Evolutionary conservation across 73 alveolate genomes (phyloP), one percentile per base, ranked within the genome.

Genomic region (Effrenium voratum): DNA sequence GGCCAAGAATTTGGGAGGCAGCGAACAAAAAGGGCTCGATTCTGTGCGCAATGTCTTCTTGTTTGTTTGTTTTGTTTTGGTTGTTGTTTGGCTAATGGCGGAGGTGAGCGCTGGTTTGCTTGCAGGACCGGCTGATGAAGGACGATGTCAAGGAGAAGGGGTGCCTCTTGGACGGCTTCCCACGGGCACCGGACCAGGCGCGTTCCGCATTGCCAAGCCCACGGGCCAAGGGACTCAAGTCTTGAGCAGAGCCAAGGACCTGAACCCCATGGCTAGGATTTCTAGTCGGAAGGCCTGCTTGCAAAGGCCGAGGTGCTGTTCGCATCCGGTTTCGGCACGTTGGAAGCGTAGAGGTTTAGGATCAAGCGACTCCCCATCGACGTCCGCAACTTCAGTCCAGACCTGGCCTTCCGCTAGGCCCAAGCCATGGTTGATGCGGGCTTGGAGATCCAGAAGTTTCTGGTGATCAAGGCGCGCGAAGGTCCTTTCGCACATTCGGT

Each of bases 111-210:
- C n/a, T n/a, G n/a, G n/a, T n/a, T n/a, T n/a, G 88, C 44, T 3
- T 45, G 57, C 57, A 87, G 95, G 95, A 87, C 36, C 95, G 95
- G 36, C 38, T 87, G 85, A 41, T 63, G 95, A 83, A 87, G 95
- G 83, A 60, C 41, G 95, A 87, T 38, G 84, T 87, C 49, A 87
- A 87, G 84, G 99, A 95, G 98, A 99, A 99, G 91, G 99, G 99
- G 47, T 81, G 99, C 77, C 99, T 99, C 93, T 82, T 99, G 47
- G 99, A 99, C 84, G 99, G 99, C 41, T 99, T 99, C 97, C 99
- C 99, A 2, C 99, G 99, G 43, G 99, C 99, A 34, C 99, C 94
- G 19, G 99, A 96, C 85, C 99, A 99, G 93, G 99, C 38, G 22
- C 16, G 28, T 46, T n/a, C n/a, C n/a, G n/a, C n/a, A n/a, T n/a